phyloP scores from a whole-genome alignment of 2,329 filamentous ascomycete species.

The Colletotrichum navitas region DNA sequence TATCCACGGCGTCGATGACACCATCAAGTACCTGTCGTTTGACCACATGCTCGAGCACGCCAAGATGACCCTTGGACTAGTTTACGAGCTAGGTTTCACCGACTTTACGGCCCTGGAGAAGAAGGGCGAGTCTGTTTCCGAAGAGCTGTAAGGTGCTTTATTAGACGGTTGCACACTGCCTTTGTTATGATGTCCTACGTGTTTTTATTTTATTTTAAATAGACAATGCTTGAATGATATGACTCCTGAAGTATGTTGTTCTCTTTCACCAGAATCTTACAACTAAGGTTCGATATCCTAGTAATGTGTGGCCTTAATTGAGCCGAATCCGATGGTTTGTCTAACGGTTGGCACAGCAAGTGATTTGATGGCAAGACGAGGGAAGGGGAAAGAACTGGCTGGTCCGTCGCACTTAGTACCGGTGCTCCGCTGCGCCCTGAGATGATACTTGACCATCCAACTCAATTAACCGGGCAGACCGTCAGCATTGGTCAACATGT shows the following conservation, averaged over 20 bases:
- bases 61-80: constrained; percentile 84
- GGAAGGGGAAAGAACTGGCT: not conserved
- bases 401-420: not conserved
- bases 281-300: not conserved
- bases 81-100: constrained; percentile 86
- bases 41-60: constrained; percentile 95
- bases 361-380: not conserved
- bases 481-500: not conserved
- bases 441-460: not conserved
- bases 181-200: constrained; percentile 1
- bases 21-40: constrained; percentile 80
- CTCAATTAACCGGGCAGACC: not conserved
- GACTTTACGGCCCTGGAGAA: constrained; percentile 67
- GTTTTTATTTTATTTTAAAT: constrained; percentile 16
- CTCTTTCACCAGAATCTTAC: too few species aligned
- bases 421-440: not conserved
- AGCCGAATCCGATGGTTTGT: not conserved
- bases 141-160: constrained; percentile 51
- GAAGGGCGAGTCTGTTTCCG: constrained; percentile 47
- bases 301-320: not conserved
- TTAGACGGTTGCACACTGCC: not conserved
- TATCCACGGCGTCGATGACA: constrained; percentile 79
- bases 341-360: not conserved
- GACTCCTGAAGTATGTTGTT: too few species aligned
- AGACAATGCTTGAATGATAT: not conserved